Conservation (phyloP, 2,329 filamentous ascomycete species). For the Sporothrix brunneoviolacea region DNA sequence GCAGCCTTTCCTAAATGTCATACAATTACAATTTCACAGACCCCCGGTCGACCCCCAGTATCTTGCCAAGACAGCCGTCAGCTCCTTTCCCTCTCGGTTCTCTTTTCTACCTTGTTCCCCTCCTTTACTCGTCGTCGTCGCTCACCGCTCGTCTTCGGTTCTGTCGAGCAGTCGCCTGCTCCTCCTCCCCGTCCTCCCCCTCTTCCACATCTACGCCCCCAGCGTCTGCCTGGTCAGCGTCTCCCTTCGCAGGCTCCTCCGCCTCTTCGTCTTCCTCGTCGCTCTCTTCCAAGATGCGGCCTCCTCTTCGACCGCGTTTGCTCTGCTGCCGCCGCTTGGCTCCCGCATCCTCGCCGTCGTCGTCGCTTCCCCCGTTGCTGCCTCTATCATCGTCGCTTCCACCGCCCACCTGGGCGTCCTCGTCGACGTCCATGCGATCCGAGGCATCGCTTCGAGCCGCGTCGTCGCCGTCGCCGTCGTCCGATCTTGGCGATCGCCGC, state of each 20-base stretch:
- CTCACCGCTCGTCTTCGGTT: constrained; percentile 11
- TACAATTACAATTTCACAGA: constrained; percentile 6
- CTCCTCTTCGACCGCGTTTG: constrained; percentile 14
- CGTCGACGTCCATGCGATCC: constrained; percentile 50
- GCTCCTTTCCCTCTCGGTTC: neutral
- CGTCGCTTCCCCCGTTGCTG: constrained; percentile 6
- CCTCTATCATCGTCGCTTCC: constrained; percentile 18
- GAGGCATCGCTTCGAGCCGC: constrained; percentile 22
- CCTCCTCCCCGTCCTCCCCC: constrained; percentile 7
- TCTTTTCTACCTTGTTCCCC: neutral
- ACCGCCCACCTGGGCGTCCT: constrained; percentile 33
- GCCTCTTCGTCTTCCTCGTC: constrained; percentile 24
- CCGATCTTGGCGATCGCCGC: constrained; percentile 14
- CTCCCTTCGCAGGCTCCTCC: neutral
- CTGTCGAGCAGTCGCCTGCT: constrained; percentile 7
- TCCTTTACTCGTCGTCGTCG: constrained; percentile 12
- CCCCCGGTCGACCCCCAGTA: too few relatives aligned
- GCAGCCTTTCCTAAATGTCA: neutral
- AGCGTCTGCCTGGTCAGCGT: neutral
- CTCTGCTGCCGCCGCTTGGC: constrained; percentile 17
- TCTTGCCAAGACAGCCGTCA: neutral
- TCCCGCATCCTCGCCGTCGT: constrained; percentile 6
- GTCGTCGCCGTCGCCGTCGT: constrained; percentile 26
- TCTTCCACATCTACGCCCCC: neutral
- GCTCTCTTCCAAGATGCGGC: constrained; percentile 23